Evolutionary conservation across 2,329 filamentous ascomycete species (phyloP).

Genomic region (Aureobasidium mangrovei): DNA sequence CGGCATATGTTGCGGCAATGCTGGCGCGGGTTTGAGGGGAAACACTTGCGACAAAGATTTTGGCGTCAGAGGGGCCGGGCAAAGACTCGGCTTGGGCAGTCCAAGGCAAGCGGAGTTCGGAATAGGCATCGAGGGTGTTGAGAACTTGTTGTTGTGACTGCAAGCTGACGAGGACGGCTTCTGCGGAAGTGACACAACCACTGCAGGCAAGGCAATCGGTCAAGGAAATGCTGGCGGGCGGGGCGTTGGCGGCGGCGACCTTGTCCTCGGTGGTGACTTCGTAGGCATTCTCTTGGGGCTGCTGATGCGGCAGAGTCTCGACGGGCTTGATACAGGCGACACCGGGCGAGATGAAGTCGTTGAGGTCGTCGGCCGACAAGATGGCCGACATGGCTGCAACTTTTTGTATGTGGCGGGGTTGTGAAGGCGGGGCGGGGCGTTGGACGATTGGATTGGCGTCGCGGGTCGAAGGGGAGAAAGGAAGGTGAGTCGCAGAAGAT

Average conservation of each 20-base stretch:
- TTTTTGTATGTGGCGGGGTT: constrained; percentile 9
- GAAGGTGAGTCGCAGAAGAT: not conserved
- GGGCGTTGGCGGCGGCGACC: constrained; percentile 44
- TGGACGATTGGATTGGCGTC: not conserved
- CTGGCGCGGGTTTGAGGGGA: constrained; percentile 87
- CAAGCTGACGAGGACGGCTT: constrained; percentile 90
- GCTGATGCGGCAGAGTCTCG: constrained; percentile 67
- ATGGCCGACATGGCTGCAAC: constrained; percentile 74
- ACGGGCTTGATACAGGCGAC: constrained; percentile 98
- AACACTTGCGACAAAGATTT: constrained; percentile 83
- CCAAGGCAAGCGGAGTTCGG: constrained; percentile 33
- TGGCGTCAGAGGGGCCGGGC: constrained; percentile 40
- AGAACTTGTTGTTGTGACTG: constrained; percentile 92
- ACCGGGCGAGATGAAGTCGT: constrained; percentile 97
- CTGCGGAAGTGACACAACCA: constrained; percentile 92
- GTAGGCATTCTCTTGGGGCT: constrained; percentile 50
- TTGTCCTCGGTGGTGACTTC: constrained; percentile 94
- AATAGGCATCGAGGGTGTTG: constrained; percentile 61
- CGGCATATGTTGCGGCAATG: constrained; percentile 72
- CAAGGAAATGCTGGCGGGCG: constrained; percentile 84
- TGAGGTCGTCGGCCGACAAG: constrained; percentile 89
- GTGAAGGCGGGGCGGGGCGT: constrained; percentile 4
- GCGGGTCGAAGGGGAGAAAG: not conserved
- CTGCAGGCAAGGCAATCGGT: constrained; percentile 97
- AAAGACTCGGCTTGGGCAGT: constrained; percentile 13